These are phyloP conservation scores for Rhodamnia rubescens DNA, from an alignment of 345 rosid genomes.

Conservation along the genomic window DNA sequence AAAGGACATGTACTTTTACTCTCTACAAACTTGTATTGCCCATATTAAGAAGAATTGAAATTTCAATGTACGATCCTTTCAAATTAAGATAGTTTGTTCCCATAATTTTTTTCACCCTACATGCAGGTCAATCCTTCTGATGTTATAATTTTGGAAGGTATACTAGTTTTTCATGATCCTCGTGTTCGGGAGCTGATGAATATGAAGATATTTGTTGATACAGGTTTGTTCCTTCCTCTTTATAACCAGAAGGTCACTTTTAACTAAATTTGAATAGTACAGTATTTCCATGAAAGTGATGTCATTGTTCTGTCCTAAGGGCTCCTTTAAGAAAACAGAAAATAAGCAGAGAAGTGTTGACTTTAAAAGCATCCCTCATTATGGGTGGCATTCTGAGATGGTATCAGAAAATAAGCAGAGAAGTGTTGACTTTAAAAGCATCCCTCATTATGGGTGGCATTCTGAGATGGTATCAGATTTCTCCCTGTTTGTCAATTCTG, in stretches of 20 bases:
- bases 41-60: not conserved
- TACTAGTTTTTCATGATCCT: slow-evolving; percentile 13
- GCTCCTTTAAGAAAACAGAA: not conserved
- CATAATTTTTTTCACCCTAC: not conserved
- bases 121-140: slow-evolving; percentile 16
- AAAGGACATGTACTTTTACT: not conserved
- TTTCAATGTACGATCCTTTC: not conserved
- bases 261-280: not conserved
- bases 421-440: too few species aligned
- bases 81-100: not conserved
- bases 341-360: not conserved
- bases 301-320: not conserved
- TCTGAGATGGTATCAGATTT: not conserved
- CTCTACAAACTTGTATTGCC: not conserved
- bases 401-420: too few species aligned
- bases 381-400: not conserved
- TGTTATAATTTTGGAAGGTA: slow-evolving; percentile 15
- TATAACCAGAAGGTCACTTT: not conserved
- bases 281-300: not conserved
- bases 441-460: not conserved
- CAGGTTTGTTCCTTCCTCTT: slow-evolving; percentile 6
- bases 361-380: not conserved
- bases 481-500: not conserved
- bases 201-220: slow-evolving; percentile 18
- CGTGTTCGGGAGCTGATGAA: slow-evolving; percentile 14